phyloP scores from a whole-genome alignment of 441 rosid species.

The Gossypium lobatum region DNA sequence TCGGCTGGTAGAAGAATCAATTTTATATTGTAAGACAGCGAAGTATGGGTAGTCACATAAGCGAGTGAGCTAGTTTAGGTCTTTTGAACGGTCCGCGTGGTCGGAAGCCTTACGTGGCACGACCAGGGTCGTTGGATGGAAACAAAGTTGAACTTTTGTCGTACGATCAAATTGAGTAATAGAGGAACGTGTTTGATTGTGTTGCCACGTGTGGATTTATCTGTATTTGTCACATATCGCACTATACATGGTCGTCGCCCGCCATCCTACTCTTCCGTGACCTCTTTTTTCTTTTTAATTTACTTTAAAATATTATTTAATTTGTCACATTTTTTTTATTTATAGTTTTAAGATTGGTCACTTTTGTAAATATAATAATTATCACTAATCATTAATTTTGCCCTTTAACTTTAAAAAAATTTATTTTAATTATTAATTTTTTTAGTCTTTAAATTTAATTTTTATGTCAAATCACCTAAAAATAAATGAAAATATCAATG shows the following conservation, averaged over 20 bases:
- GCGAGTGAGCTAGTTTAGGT: not conserved
- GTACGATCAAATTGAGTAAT: not conserved
- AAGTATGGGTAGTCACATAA: not conserved
- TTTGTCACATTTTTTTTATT: not conserved
- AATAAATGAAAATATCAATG: too few species aligned
- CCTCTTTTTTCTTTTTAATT: not conserved
- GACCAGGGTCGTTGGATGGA: not conserved
- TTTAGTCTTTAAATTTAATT: too few species aligned
- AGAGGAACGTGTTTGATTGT: not conserved
- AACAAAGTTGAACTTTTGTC: not conserved
- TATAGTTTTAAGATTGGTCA: not conserved
- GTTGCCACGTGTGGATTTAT: not conserved
- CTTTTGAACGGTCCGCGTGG: not conserved
- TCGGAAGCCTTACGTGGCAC: not conserved
- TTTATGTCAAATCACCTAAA: fast-evolving
- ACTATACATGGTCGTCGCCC: not conserved
- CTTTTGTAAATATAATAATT: not conserved
- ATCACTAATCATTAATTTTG: not conserved
- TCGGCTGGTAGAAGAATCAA: not conserved
- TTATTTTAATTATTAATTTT: too few species aligned
- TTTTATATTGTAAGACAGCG: not conserved
- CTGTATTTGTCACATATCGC: not conserved
- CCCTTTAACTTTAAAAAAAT: too few species aligned
- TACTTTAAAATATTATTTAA: not conserved
- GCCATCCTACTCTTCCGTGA: not conserved